Conservation (phyloP, 2,329 filamentous ascomycete species). For the Passalora sequoiae region DNA sequence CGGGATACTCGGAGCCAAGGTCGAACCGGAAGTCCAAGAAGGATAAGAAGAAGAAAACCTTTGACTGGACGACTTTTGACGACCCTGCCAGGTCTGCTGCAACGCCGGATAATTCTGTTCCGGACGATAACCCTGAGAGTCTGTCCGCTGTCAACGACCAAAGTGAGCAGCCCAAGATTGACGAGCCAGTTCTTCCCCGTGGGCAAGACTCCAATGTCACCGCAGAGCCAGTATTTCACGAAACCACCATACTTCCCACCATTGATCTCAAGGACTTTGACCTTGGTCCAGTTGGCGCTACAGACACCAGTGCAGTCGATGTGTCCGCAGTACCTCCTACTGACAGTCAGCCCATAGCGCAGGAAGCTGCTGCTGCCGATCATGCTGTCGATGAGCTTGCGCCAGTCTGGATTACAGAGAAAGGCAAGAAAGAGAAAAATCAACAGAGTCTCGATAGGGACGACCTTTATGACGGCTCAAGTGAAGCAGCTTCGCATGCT, state of each 20-base stretch:
- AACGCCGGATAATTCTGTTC: not conserved
- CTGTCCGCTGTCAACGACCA: too few relatives aligned
- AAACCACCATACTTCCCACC: not conserved
- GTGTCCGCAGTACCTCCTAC: too few relatives aligned
- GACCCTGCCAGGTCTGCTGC: not conserved
- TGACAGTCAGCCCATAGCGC: too few relatives aligned
- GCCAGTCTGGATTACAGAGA: too few relatives aligned
- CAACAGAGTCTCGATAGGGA: not conserved
- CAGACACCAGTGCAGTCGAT: not conserved
- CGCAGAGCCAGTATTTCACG: not conserved
- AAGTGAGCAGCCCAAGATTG: not conserved
- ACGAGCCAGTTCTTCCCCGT: not conserved
- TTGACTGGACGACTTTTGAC: constrained; percentile 5
- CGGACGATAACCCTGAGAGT: too few relatives aligned
- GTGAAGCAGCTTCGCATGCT: too few relatives aligned
- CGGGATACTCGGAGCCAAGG: constrained; percentile 6
- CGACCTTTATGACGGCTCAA: too few relatives aligned
- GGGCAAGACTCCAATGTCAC: not conserved
- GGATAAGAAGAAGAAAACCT: constrained; percentile 15
- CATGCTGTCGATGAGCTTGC: too few relatives aligned
- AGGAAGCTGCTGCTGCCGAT: too few relatives aligned
- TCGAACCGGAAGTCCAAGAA: constrained; percentile 24
- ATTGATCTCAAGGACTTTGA: not conserved
- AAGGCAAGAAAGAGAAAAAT: not conserved
- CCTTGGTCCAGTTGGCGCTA: not conserved